Evolutionary conservation across 2,329 filamentous ascomycete species (phyloP), one percentile per base, ranked within the genome.

Genomic region (Kalmusia sp.): DNA sequence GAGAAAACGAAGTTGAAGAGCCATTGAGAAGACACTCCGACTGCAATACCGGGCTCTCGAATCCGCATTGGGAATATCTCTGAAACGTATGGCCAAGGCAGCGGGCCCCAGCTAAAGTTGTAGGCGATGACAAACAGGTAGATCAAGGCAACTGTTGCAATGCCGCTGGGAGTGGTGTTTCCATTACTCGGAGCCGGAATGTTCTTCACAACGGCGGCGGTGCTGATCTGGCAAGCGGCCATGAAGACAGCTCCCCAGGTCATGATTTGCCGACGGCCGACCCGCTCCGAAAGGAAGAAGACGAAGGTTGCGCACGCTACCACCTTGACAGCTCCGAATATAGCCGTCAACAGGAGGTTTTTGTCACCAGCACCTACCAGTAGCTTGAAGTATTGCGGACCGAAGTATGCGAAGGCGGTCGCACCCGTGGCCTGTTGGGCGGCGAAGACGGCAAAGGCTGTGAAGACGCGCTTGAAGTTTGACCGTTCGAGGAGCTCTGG

Each of bases 121-220:
- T 82, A 84, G 3, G 75, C 77, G 65, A 84, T 78, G 22, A 84
- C 80, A 53, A 81, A 81, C 4, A 84, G 70, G 61, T 84, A 85
- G 48, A 85, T 84, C 11, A 85, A 69, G 0, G 78, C 77, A 1
- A 85, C 74, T 0, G 80, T 85, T 2, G 77, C 77, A 27, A 83
- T 80, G 0, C 78, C 80, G 1, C 76, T 54, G n/a, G 51, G 49
- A 1, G 68, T 69, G 17, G 73, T 63, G 24, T 66, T 56, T 12
- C 59, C 64, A 0, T 61, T 61, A 33, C 63, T 65, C 15, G 71
- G 68, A 3, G 76, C 69, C 0, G 80, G 79, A 34, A 80, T 76
- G 3, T 76, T 76, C 48, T 79, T 76, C 57, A 79, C 58, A 1
- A 75, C 63, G 5, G 61, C 68, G 4, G 69, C 68, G 6, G 64